A percentile compares a stretch with the other conserved stretches of the same genome.
Conservation (phyloP, 441 rosid species). For the Euphorbia celastroides region DNA sequence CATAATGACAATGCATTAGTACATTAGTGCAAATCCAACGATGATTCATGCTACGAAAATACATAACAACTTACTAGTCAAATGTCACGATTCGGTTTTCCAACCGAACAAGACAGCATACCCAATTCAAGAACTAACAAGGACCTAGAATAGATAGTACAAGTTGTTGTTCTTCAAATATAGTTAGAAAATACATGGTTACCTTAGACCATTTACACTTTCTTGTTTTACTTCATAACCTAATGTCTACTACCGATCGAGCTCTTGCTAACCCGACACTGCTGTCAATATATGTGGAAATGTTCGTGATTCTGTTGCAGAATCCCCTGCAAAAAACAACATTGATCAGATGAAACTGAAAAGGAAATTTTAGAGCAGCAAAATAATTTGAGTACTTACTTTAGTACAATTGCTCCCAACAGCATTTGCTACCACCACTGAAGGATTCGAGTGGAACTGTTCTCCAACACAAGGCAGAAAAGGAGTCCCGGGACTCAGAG, state of each 20-base stretch:
- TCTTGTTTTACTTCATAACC: not conserved
- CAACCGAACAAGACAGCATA: not conserved
- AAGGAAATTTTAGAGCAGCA: not conserved
- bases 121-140: not conserved
- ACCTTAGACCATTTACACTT: slow-evolving; percentile 23
- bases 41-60: not conserved
- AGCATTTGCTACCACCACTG: slow-evolving; percentile 27
- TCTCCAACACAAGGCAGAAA: slow-evolving; percentile 48
- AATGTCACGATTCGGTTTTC: slow-evolving; percentile 1
- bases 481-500: slow-evolving; percentile 26
- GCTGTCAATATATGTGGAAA: slow-evolving; percentile 25
- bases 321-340: slow-evolving; percentile 26
- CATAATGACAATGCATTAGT: slow-evolving; percentile 2
- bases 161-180: slow-evolving; percentile 12
- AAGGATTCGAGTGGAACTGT: slow-evolving; percentile 34
- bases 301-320: slow-evolving; percentile 26
- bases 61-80: not conserved
- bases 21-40: too few species aligned
- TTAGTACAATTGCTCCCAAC: slow-evolving; percentile 54
- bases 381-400: slow-evolving; percentile 41
- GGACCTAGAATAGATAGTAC: slow-evolving; percentile 12
- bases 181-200: slow-evolving; percentile 18
- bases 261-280: slow-evolving; percentile 11
- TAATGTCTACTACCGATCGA: slow-evolving; percentile 4
- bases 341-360: slow-evolving; percentile 2